Evolutionary conservation across 2,329 filamentous ascomycete species (phyloP).

Genomic region (Claviceps sp.): DNA sequence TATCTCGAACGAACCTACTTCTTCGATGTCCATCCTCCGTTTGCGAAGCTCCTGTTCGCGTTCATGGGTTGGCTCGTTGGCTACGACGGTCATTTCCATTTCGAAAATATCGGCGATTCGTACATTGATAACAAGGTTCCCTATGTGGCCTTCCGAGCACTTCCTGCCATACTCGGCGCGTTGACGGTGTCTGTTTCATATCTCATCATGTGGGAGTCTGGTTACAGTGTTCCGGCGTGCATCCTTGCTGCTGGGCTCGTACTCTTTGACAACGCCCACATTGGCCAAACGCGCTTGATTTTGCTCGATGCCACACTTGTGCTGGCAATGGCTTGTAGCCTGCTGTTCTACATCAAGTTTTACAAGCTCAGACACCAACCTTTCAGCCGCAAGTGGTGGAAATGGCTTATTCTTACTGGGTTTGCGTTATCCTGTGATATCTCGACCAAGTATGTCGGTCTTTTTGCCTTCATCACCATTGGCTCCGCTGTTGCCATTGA

Average conservation of each 20-base stretch:
- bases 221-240: slow-evolving; percentile 88
- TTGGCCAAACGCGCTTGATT: slow-evolving; percentile 90
- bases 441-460: slow-evolving; percentile 93
- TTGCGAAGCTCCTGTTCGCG: slow-evolving; percentile 95
- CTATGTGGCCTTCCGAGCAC: slow-evolving; percentile 86
- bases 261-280: slow-evolving; percentile 93
- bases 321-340: slow-evolving; percentile 88
- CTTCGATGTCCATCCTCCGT: slow-evolving; percentile 97
- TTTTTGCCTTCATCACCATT: slow-evolving; percentile 94
- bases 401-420: slow-evolving; percentile 92
- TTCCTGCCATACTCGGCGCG: slow-evolving; percentile 83
- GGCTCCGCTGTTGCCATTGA: slow-evolving; percentile 89
- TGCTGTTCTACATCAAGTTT: slow-evolving; percentile 91
- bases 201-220: slow-evolving; percentile 99
- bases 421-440: slow-evolving; percentile 95
- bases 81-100: slow-evolving; percentile 93
- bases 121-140: slow-evolving; percentile 96
- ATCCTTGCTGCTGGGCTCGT: slow-evolving; percentile 74
- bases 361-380: slow-evolving; percentile 87
- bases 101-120: slow-evolving; percentile 98
- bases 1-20: slow-evolving; percentile 97
- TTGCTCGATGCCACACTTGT: slow-evolving; percentile 89
- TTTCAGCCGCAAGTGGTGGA: slow-evolving; percentile 98
- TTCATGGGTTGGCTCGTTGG: slow-evolving; percentile 95
- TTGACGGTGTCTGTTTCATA: slow-evolving; percentile 90